Base-by-base conservation (phyloP, 192 early-diverging fungal genomes). In the Podila minutissima region DNA sequence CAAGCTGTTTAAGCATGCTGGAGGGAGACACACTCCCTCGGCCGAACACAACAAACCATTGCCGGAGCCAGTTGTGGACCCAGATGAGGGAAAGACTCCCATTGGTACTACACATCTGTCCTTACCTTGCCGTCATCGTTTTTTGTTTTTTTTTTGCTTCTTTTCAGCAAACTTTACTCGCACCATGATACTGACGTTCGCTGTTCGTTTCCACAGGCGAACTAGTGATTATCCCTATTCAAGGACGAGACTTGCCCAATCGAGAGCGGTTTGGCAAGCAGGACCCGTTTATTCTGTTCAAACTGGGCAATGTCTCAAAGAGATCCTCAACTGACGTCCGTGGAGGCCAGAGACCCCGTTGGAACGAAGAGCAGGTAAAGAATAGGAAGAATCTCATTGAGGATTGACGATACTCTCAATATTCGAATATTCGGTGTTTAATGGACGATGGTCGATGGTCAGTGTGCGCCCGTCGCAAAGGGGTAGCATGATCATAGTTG, bases 311-410 rank as follows among this genome's bases (percentile, higher is more conserved):
- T 58, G 76, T 74, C 48, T 65, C 75, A 2, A 85, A 83, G 62
- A 77, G 81, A 33, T 83, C 83, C 13, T 84, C 78, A 29, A 87
- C 88, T 5, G 87, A 88, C 33, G 82, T 87, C n/a, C 73, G 87
- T 17, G 88, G 88, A 58, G 88, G 88, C 15, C 88, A 89, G 49
- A 74, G 86, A 53, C 88, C 88, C 13, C 53, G 78, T 24, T 89
- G 88, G 88, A 81, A 81, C 29, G 87, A 90, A 65, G 87, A 88
- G 48, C 87, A 90, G 82, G 85, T 89, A 74, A 60, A 69, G 19
- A 48, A 37, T 37, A 64, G 20, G 24, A 53, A 6, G 1, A 24
- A 53, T 53, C 12, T 20, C 51, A 53, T 53, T 41, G 38, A 41
- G 12, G 12, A 41, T 41, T 41, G 38, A 7, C 15, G 41, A 15